Percentiles rank a stretch among this genome's conserved stretches.
Conservation (phyloP, 805 yeast genomes). For the Yamadazyma insecticola region DNA sequence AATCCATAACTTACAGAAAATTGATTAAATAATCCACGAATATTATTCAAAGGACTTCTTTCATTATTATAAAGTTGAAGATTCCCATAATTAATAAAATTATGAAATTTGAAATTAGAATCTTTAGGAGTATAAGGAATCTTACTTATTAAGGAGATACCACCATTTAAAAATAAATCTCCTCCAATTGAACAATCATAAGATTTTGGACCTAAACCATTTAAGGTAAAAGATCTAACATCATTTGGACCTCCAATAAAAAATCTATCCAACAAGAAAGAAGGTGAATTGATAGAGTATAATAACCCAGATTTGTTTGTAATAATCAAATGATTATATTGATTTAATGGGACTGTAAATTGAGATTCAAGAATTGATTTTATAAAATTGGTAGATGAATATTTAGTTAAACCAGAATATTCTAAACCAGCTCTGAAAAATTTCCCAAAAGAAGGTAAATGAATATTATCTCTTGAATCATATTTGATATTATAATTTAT, state of each 20-base stretch:
- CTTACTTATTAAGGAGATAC: slow-evolving; percentile 39
- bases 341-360: slow-evolving; percentile 19
- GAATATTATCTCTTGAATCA: slow-evolving; percentile 41
- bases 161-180: slow-evolving; percentile 43
- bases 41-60: not conserved
- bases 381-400: slow-evolving; percentile 29
- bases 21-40: slow-evolving; percentile 2
- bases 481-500: slow-evolving; percentile 33
- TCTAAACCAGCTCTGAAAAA: slow-evolving; percentile 34
- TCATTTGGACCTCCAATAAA: slow-evolving; percentile 60
- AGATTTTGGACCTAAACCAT: slow-evolving; percentile 54
- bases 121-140: slow-evolving; percentile 39
- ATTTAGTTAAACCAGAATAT: slow-evolving; percentile 24
- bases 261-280: slow-evolving; percentile 48
- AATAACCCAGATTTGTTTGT: slow-evolving; percentile 32
- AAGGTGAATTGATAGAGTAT: slow-evolving; percentile 13
- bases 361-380: slow-evolving; percentile 41
- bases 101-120: slow-evolving; percentile 45
- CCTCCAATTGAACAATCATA: slow-evolving; percentile 50
- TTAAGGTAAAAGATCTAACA: slow-evolving; percentile 46
- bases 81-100: slow-evolving; percentile 46
- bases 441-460: slow-evolving; percentile 41
- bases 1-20: slow-evolving; percentile 41
- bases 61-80: slow-evolving; percentile 13
- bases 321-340: slow-evolving; percentile 18